Percentiles rank a stretch among this genome's conserved stretches.
These are phyloP conservation scores for Cinnamomum micranthum DNA, from an alignment of 164 flowering plant species.

Conservation along the genomic window DNA sequence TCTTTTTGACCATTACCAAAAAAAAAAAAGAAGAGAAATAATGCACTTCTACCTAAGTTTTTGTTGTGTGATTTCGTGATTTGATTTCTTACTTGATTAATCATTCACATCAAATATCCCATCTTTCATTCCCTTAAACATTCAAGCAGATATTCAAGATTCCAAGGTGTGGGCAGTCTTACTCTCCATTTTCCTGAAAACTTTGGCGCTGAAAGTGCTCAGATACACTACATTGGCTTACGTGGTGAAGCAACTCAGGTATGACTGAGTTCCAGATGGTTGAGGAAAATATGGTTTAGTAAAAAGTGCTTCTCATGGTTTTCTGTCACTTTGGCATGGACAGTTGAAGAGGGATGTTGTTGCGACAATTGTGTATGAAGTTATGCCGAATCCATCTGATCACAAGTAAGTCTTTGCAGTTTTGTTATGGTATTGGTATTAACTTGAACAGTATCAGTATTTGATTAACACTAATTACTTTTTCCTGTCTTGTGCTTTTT, in stretches of 20 bases:
- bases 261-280: slow-evolving; percentile 5
- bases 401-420: slow-evolving; percentile 70
- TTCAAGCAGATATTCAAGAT: slow-evolving; percentile 70
- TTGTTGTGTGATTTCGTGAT: background rate
- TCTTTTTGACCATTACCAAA: no score
- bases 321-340: slow-evolving; percentile 13
- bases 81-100: background rate
- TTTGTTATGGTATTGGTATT: background rate
- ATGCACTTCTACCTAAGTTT: background rate
- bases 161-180: slow-evolving; percentile 87
- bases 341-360: slow-evolving; percentile 97
- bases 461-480: background rate
- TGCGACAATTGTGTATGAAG: slow-evolving; percentile 86
- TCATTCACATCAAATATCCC: background rate
- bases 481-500: background rate
- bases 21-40: no score
- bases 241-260: slow-evolving; percentile 99
- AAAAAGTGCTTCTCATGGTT: slow-evolving; percentile 8
- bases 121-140: background rate
- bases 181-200: slow-evolving; percentile 94
- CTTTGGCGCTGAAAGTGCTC: slow-evolving; percentile 81
- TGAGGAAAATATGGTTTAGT: background rate
- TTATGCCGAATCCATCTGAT: slow-evolving; percentile 96
- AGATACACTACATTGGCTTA: slow-evolving; percentile 85
- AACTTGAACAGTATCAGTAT: background rate